phyloP scores from a whole-genome alignment of 2,329 filamentous ascomycete species.

The Didymosphaeria variabile region DNA sequence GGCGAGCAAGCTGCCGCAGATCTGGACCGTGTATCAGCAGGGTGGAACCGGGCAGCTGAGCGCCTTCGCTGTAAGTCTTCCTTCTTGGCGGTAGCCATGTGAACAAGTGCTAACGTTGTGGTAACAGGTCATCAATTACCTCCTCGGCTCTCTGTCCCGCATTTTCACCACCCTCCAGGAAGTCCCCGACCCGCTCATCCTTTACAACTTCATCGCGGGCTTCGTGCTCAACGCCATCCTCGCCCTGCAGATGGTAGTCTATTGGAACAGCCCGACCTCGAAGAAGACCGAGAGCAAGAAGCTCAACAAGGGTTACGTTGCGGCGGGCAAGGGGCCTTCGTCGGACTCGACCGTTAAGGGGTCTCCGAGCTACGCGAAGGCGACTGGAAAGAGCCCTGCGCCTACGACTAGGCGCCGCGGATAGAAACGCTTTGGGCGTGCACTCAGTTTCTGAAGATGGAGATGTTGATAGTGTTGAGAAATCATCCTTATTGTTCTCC shows the following conservation, averaged over 20 bases:
- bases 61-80: slow-evolving; percentile 82
- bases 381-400: slow-evolving; percentile 56
- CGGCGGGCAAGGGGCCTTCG: slow-evolving; percentile 42
- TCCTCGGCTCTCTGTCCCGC: slow-evolving; percentile 87
- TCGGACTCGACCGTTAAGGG: slow-evolving; percentile 49
- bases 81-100: slow-evolving; percentile 8
- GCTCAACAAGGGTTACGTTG: slow-evolving; percentile 47
- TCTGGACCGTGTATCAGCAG: slow-evolving; percentile 82
- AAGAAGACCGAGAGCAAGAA: slow-evolving; percentile 48
- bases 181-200: slow-evolving; percentile 94
- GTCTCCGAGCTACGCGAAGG: slow-evolving; percentile 46
- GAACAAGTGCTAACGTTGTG: neutral
- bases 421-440: slow-evolving; percentile 33
- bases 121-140: slow-evolving; percentile 93
- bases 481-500: neutral
- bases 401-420: slow-evolving; percentile 64
- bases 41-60: slow-evolving; percentile 95
- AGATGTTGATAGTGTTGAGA: neutral
- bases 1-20: slow-evolving; percentile 93
- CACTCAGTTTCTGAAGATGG: no score
- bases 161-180: slow-evolving; percentile 99
- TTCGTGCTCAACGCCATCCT: slow-evolving; percentile 90
- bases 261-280: slow-evolving; percentile 76
- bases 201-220: slow-evolving; percentile 92
- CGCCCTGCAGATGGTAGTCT: slow-evolving; percentile 90